Evolutionary conservation across 2,329 filamentous ascomycete genomes (phyloP).

Genomic region (Metarhizium anisopliae): DNA sequence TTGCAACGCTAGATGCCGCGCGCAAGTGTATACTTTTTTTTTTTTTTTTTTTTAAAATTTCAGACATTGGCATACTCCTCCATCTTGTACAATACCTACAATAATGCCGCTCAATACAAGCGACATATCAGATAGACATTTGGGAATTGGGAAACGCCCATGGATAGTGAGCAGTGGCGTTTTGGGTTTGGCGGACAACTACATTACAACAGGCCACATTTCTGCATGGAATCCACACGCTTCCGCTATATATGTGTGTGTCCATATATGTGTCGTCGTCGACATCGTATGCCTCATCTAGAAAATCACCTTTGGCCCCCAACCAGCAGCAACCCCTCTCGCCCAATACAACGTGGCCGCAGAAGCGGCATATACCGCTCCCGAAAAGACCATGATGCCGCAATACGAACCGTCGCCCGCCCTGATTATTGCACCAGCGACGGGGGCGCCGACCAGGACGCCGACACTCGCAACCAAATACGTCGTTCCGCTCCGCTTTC

Average conservation of each 20-base stretch:
- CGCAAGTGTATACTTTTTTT: background rate
- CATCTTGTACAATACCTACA: background rate
- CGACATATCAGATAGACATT: background rate
- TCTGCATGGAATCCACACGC: background rate
- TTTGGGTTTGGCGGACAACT: background rate
- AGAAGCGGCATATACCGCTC: constrained; percentile 5
- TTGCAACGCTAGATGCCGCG: background rate
- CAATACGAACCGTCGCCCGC: constrained; percentile 10
- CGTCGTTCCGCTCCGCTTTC: constrained; percentile 59
- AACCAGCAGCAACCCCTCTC: constrained; percentile 6
- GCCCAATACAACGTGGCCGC: constrained; percentile 4
- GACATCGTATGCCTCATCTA: background rate
- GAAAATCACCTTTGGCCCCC: constrained; percentile 5
- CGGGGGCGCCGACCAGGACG: constrained; percentile 45
- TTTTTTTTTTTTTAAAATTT: background rate
- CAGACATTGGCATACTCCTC: background rate
- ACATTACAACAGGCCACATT: background rate
- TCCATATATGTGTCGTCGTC: background rate
- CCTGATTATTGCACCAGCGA: constrained; percentile 44
- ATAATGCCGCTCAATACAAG: background rate
- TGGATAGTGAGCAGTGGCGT: background rate
- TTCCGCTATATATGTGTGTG: background rate
- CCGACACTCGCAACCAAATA: constrained; percentile 60
- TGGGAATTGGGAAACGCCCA: background rate
- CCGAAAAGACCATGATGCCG: constrained; percentile 8